Conservation (phyloP, 331 rosid species). For the Quercus lobata region DNA sequence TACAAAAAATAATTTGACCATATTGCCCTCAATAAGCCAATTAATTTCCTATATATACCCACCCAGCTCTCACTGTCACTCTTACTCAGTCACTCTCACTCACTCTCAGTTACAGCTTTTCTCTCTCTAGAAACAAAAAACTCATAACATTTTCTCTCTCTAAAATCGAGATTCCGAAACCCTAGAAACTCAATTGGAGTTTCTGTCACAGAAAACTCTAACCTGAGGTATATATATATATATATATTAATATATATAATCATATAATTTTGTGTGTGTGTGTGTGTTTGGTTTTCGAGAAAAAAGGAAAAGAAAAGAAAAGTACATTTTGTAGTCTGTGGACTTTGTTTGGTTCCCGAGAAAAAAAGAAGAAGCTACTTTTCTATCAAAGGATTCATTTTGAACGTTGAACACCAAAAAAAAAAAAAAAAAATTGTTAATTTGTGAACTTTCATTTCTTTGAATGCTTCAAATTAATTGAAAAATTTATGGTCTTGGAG, state of each 20-base stretch:
- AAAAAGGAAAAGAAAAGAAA: not conserved
- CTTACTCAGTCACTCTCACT: not conserved
- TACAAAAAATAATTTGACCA: not conserved
- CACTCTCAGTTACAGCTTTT: slow-evolving; percentile 12
- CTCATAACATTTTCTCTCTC: not conserved
- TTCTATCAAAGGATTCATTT: not conserved
- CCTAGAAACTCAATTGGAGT: slow-evolving; percentile 32
- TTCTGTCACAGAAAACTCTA: not conserved
- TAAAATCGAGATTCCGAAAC: slow-evolving; percentile 32
- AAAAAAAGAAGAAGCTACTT: not conserved
- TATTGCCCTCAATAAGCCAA: not conserved
- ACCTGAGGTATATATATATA: not conserved
- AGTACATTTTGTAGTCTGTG: not conserved
- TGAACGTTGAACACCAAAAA: not conserved
- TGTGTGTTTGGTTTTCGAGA: not conserved
- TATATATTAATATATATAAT: not conserved
- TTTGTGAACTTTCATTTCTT: not conserved
- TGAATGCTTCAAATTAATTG: not conserved
- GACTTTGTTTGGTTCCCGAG: not conserved
- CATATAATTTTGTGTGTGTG: not conserved
- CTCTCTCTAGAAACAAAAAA: not conserved
- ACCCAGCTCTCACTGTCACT: not conserved
- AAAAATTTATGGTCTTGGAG: not conserved
- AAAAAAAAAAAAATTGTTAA: not conserved
- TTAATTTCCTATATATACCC: not conserved